Evolutionary conservation across 2,329 filamentous ascomycete species (phyloP).

Genomic region (Scedosporium dehoogii): DNA sequence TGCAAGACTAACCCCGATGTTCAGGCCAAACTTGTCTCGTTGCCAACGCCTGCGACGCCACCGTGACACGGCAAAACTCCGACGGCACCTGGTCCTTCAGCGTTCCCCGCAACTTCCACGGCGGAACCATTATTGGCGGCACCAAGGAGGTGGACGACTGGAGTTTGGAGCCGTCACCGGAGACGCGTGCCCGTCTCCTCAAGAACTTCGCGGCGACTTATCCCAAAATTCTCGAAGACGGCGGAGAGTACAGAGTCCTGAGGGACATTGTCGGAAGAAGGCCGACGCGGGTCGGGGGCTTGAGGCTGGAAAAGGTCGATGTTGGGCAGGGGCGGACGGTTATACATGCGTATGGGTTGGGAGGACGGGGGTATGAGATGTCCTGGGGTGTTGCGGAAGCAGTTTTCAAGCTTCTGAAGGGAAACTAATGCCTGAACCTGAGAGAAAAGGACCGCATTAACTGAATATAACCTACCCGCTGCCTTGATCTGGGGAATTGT

Average conservation of each 20-base stretch:
- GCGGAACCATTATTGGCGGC: conserved; percentile 56
- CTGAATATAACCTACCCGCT: neutral
- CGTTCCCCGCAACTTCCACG: conserved; percentile 50
- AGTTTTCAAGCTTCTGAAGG: conserved; percentile 28
- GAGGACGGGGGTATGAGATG: conserved; percentile 51
- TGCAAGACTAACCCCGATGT: neutral
- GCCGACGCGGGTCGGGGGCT: conserved; percentile 33
- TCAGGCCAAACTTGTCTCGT: conserved; percentile 36
- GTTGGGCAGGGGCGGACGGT: conserved; percentile 16
- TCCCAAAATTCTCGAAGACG: conserved; percentile 19
- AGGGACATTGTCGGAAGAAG: conserved; percentile 35
- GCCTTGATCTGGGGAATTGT: neutral
- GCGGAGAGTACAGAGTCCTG: conserved; percentile 22
- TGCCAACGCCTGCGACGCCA: conserved; percentile 25
- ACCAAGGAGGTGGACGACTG: conserved; percentile 53
- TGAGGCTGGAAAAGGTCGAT: conserved; percentile 43
- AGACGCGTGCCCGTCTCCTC: conserved; percentile 38
- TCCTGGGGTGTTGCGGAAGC: conserved; percentile 49
- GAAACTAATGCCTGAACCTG: neutral
- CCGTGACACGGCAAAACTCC: conserved; percentile 49
- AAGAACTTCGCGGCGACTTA: conserved; percentile 23
- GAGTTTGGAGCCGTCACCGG: conserved; percentile 35
- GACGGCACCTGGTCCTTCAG: conserved; percentile 55
- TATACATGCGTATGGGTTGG: conserved; percentile 50
- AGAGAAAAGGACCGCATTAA: neutral